These are phyloP conservation scores for Trypanosoma avium DNA, from an alignment of 208 protist species.

Conservation along the genomic window DNA sequence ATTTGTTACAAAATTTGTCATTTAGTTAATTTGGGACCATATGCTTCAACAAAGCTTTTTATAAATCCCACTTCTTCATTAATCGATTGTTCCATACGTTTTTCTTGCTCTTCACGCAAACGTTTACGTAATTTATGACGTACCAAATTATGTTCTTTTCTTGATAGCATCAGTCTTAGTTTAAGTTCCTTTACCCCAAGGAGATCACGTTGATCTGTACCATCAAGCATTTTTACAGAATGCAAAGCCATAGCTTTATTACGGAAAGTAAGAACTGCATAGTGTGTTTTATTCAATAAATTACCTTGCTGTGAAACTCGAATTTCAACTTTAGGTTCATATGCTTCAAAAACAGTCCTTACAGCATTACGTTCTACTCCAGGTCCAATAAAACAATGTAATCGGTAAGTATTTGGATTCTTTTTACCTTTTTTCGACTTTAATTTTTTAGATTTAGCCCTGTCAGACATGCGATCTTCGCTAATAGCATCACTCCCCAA, in stretches of 20 bases:
- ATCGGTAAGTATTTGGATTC: slow-evolving; percentile 45
- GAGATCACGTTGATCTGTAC: slow-evolving; percentile 77
- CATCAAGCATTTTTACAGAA: slow-evolving; percentile 73
- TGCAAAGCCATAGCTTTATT: slow-evolving; percentile 88
- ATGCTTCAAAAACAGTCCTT: slow-evolving; percentile 79
- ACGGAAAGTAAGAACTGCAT: slow-evolving; percentile 85
- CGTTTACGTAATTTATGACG: slow-evolving; percentile 56
- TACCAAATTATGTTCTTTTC: slow-evolving; percentile 67
- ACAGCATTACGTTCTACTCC: slow-evolving; percentile 84
- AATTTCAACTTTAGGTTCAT: slow-evolving; percentile 82
- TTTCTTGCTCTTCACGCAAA: slow-evolving; percentile 29
- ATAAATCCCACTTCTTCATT: slow-evolving; percentile 70
- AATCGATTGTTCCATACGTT: slow-evolving; percentile 30
- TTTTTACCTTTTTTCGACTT: slow-evolving; percentile 34
- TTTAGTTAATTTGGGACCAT: slow-evolving; percentile 14
- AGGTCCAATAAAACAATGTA: slow-evolving; percentile 89
- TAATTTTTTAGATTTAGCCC: slow-evolving; percentile 22
- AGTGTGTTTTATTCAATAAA: slow-evolving; percentile 88
- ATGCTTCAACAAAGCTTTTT: slow-evolving; percentile 52
- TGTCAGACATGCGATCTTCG: slow-evolving; percentile 10
- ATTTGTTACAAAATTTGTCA: background rate
- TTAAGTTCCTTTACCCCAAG: slow-evolving; percentile 71
- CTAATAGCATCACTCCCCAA: slow-evolving; percentile 33
- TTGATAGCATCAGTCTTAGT: slow-evolving; percentile 76
- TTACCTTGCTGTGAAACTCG: slow-evolving; percentile 84